Conservation (phyloP, 1,284 basidiomycete genomes). For the Vanrija humicola region DNA sequence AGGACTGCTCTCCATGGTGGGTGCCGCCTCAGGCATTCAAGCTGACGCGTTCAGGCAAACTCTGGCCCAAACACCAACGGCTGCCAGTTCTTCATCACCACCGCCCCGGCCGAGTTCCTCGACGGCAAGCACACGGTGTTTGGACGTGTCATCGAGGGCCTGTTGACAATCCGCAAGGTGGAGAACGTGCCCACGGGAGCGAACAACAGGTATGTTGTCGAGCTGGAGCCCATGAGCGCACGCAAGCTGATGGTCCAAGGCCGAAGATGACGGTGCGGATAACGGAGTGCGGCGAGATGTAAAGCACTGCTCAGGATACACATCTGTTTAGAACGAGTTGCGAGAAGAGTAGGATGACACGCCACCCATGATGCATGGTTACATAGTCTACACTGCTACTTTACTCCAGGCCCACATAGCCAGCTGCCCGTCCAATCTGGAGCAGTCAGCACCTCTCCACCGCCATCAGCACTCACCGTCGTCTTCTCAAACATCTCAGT, state of each 20-base stretch:
- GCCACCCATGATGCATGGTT: not conserved
- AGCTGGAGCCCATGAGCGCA: slow-evolving; percentile 30
- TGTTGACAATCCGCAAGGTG: slow-evolving; percentile 87
- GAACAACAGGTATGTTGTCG: slow-evolving; percentile 36
- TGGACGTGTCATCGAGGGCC: slow-evolving; percentile 79
- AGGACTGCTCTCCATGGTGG: slow-evolving; percentile 79
- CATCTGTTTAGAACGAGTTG: not conserved
- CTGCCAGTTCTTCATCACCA: slow-evolving; percentile 96
- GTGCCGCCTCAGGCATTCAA: slow-evolving; percentile 4
- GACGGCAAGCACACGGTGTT: slow-evolving; percentile 95
- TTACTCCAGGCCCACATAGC: slow-evolving; percentile 41
- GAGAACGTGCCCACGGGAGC: slow-evolving; percentile 85
- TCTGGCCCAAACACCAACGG: slow-evolving; percentile 90
- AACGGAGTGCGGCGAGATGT: slow-evolving; percentile 55
- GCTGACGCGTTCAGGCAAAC: slow-evolving; percentile 63
- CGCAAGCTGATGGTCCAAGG: slow-evolving; percentile 3
- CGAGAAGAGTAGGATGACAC: not conserved
- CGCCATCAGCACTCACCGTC: slow-evolving; percentile 30
- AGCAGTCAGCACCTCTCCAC: not conserved
- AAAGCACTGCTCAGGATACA: not conserved
- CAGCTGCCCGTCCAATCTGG: slow-evolving; percentile 41
- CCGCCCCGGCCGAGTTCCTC: slow-evolving; percentile 86
- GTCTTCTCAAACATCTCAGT: slow-evolving; percentile 53
- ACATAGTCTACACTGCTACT: not conserved
- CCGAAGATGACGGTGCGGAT: slow-evolving; percentile 25